These are phyloP conservation scores for Fusarium metavorans DNA, from an alignment of 2,329 filamentous ascomycete genomes.

Conservation along the genomic window DNA sequence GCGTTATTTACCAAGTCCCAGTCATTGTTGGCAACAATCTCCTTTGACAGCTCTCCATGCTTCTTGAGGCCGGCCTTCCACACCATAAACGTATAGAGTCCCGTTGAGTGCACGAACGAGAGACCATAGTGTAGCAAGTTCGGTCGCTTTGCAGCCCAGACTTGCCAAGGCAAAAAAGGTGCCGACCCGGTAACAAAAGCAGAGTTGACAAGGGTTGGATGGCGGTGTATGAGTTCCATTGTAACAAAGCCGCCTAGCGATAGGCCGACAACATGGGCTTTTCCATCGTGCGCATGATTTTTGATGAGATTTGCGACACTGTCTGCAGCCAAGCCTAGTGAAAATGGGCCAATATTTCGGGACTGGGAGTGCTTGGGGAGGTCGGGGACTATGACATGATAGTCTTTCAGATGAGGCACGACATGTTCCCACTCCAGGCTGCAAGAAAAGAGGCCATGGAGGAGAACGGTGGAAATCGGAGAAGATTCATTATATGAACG, in stretches of 20 bases:
- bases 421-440: background rate
- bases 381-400: background rate
- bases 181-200: background rate
- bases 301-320: constrained; percentile 50
- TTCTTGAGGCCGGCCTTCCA: constrained; percentile 43
- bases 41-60: constrained; percentile 46
- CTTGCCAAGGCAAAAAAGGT: constrained; percentile 36
- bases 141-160: constrained; percentile 44
- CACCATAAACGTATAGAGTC: constrained; percentile 44
- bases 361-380: background rate
- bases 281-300: constrained; percentile 47
- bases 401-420: background rate
- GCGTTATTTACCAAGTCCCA: constrained; percentile 43
- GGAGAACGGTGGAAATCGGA: background rate
- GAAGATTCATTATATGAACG: background rate
- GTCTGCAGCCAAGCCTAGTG: background rate
- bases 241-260: constrained; percentile 43
- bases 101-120: constrained; percentile 39
- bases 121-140: constrained; percentile 44
- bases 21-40: constrained; percentile 50
- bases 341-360: background rate
- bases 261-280: constrained; percentile 54
- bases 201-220: background rate
- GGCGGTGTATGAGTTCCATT: background rate
- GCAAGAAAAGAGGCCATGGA: background rate